Evolutionary conservation across 345 rosid genomes (phyloP).

Genomic region (Bruguiera parviflora): DNA sequence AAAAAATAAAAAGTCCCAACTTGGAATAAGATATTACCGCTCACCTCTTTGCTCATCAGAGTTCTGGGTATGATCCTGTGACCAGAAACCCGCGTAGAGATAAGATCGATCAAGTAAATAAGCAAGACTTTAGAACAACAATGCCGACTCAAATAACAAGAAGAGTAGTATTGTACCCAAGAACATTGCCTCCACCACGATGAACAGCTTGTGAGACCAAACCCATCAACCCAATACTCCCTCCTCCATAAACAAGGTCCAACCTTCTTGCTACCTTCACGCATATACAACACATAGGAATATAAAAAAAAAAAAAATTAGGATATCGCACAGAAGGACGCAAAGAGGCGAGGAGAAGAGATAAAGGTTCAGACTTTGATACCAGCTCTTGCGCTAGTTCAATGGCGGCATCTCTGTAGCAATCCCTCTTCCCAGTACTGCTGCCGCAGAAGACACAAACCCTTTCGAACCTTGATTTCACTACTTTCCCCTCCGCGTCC

Average conservation of each 20-base stretch:
- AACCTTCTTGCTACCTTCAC: slow-evolving; percentile 49
- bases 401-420: slow-evolving; percentile 73
- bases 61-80: slow-evolving; percentile 80
- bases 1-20: neutral
- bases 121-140: neutral
- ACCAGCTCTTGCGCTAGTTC: slow-evolving; percentile 84
- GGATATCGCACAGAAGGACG: no score
- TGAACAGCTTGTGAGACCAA: slow-evolving; percentile 63
- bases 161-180: slow-evolving; percentile 40
- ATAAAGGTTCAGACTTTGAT: neutral
- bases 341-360: neutral
- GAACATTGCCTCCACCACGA: slow-evolving; percentile 60
- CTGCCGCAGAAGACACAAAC: slow-evolving; percentile 95
- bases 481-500: slow-evolving; percentile 28
- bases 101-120: neutral
- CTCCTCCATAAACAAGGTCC: slow-evolving; percentile 76
- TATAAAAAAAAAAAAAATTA: neutral
- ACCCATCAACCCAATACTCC: slow-evolving; percentile 73
- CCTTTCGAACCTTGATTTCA: slow-evolving; percentile 63
- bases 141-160: neutral
- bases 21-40: neutral
- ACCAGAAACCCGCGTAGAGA: neutral
- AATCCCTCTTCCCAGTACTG: slow-evolving; percentile 64
- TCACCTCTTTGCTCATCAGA: slow-evolving; percentile 89
- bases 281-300: neutral